Evolutionary conservation across 768 basidiomycete species (phyloP), one percentile per base, ranked within the genome.

Genomic region (Cystobasidium ongulense): DNA sequence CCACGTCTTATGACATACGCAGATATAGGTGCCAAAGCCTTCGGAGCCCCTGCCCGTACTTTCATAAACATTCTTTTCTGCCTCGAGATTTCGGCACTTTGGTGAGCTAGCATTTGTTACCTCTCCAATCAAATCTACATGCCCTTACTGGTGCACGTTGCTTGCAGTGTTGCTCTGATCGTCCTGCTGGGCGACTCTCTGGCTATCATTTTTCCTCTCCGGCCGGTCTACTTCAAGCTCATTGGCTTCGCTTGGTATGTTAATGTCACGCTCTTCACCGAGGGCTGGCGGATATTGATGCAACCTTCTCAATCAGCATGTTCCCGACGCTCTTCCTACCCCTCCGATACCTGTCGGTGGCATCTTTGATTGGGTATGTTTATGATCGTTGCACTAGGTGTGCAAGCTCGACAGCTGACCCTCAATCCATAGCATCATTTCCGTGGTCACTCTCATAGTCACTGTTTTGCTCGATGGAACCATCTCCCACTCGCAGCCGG

Each of bases 141-240:
- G 67, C 11, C 38, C 21, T 29, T 5, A 54, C 17, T 11, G 11
- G 23, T 17, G 3, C 29, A 7, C 23, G 7, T 23, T 33, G 5
- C 75, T 0, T 57, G 72, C 63, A 90, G 89, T 75, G 91, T 96
- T 36, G 86, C 92, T 63, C 85, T 95, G n/a, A 86, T 96, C 61
- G 91, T 93, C 1, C 81, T 97, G 1, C 91, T 90, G 75, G 91
- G 90, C 11, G 94, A 97, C 81, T 90, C 90, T 8, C 80, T 96
- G 74, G 29, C 73, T 85, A 91, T 79, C 84, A 85, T 97, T 63
- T 82, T 88, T 68, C 91, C 92, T 5, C 75, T 81, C 2, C 85
- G 89, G 76, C 87, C 89, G 0, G 80, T 88, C 18, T 84, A 87
- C 78, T 94, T 90, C 82, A 96, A 96, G 79, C 36, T 89, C 1